Percentiles rank a stretch among this genome's conserved stretches.
Evolutionary conservation across 208 protist species (phyloP).

Genomic region (Angomonas desouzai): DNA sequence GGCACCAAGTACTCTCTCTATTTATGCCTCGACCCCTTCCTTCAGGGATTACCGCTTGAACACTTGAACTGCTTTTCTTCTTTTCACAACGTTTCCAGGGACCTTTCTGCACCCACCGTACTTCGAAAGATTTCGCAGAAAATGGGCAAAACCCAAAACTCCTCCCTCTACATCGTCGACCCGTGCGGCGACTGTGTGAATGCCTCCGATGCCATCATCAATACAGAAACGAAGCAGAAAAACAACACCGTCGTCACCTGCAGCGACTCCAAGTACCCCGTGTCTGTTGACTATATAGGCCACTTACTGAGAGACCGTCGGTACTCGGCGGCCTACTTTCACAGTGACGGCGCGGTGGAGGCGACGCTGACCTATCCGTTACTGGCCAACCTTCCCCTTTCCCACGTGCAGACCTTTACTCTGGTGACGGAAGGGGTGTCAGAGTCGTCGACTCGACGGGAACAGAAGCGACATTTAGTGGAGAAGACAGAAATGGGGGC

Average conservation of each 20-base stretch:
- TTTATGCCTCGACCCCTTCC: constrained; percentile 62
- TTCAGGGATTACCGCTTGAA: constrained; percentile 71
- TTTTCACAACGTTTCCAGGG: constrained; percentile 52
- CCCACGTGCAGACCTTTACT: constrained; percentile 41
- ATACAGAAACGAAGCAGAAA: constrained; percentile 27
- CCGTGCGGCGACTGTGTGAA: constrained; percentile 51
- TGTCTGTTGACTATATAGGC: constrained; percentile 33
- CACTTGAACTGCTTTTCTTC: constrained; percentile 29
- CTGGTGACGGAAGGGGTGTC: constrained; percentile 43
- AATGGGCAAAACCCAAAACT: neutral
- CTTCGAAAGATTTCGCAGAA: constrained; percentile 26
- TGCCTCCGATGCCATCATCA: constrained; percentile 29
- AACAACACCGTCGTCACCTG: constrained; percentile 38
- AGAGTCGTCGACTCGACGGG: constrained; percentile 42
- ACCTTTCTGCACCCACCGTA: constrained; percentile 44
- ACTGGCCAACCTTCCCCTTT: constrained; percentile 33
- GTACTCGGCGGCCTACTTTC: constrained; percentile 21
- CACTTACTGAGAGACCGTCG: constrained; percentile 27
- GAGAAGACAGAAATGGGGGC: neutral
- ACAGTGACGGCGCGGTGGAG: constrained; percentile 43
- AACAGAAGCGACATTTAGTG: constrained; percentile 40
- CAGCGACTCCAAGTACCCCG: constrained; percentile 23
- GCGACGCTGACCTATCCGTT: constrained; percentile 28
- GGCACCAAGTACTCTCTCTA: constrained; percentile 41
- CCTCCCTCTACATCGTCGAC: constrained; percentile 49